Conservation (phyloP, 2,329 filamentous ascomycete genomes). For the Sporothrix dimorphospora region DNA sequence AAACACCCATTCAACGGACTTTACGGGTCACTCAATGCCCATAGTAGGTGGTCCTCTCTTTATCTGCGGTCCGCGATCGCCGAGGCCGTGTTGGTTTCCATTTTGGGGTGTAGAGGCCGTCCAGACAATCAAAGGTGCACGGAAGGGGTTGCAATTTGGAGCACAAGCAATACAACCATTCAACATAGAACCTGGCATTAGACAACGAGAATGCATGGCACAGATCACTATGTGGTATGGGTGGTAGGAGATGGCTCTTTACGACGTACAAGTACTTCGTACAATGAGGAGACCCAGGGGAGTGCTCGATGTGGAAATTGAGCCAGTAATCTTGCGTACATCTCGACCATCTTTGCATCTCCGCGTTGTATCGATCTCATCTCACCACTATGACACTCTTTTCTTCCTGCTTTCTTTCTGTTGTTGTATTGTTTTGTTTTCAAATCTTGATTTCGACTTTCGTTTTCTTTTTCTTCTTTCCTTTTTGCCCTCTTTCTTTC, state of each 20-base stretch:
- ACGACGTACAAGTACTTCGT: no score
- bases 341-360: neutral
- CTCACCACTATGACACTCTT: neutral
- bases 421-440: neutral
- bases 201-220: neutral
- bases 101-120: neutral
- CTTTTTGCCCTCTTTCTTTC: neutral
- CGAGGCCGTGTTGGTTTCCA: constrained; percentile 2
- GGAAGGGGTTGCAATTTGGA: neutral
- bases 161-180: neutral
- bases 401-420: neutral
- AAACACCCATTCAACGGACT: neutral
- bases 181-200: neutral
- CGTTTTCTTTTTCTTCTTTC: neutral
- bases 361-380: constrained; percentile 10
- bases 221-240: neutral
- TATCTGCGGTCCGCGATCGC: constrained; percentile 16
- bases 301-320: neutral
- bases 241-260: neutral
- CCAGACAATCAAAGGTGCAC: neutral
- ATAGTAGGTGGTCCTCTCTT: neutral
- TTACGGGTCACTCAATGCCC: neutral
- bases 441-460: neutral
- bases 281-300: neutral
- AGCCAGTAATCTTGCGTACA: neutral